phyloP scores from a whole-genome alignment of 169 alveolate species.

The Miamiensis avidus region DNA sequence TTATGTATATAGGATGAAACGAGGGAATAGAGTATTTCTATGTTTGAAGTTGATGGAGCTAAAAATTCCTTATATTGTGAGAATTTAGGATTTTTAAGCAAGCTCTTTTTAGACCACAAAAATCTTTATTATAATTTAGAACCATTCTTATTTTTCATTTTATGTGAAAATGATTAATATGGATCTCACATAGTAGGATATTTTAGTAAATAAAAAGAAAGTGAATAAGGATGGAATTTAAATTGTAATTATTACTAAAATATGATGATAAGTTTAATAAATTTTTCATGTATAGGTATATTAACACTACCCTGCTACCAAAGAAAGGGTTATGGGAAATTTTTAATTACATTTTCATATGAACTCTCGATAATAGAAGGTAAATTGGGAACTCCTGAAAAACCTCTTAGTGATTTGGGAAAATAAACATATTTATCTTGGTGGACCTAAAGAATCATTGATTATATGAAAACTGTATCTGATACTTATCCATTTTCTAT shows the following conservation, averaged over 20 bases:
- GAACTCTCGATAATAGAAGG: constrained; percentile 93
- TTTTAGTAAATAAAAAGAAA: constrained; percentile 86
- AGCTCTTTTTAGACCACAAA: constrained; percentile 97
- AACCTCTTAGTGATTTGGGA: constrained; percentile 98
- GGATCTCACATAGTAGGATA: constrained; percentile 91
- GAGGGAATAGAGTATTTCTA: constrained; percentile 25
- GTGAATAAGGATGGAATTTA: constrained; percentile 38
- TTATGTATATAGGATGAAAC: constrained; percentile 2
- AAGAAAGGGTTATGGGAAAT: constrained; percentile 92
- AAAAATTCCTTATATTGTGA: constrained; percentile 94
- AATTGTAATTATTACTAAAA: not conserved
- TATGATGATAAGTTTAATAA: too few relatives aligned
- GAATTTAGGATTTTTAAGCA: constrained; percentile 94
- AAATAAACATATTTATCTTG: constrained; percentile 94
- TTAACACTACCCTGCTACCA: constrained; percentile 84
- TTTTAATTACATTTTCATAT: constrained; percentile 87
- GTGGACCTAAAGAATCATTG: constrained; percentile 93
- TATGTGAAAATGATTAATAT: constrained; percentile 91
- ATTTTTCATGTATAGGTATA: constrained; percentile 54
- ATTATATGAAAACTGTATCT: constrained; percentile 11
- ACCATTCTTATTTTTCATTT: constrained; percentile 93
- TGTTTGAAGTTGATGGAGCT: constrained; percentile 96
- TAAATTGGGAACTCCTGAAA: constrained; percentile 97
- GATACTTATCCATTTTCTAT: constrained; percentile 2
- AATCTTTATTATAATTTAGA: constrained; percentile 87